Percentiles rank a stretch among this genome's conserved stretches.
phyloP scores from a whole-genome alignment of 2,329 filamentous ascomycete genomes.

The Phialocephala sp. region DNA sequence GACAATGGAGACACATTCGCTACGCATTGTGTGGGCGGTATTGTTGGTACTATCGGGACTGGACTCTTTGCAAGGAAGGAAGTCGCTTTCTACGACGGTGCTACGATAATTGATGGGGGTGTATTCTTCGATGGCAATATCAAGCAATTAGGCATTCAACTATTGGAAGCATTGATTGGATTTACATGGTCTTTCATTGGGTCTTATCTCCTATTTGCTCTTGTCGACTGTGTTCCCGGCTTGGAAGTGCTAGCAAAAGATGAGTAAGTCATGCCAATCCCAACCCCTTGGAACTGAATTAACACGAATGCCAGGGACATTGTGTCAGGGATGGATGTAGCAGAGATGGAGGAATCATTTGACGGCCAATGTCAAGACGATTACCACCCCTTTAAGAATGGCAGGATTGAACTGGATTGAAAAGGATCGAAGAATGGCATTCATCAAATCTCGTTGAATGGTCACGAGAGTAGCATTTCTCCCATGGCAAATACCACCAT shows the following conservation, averaged over 20 bases:
- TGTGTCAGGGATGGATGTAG: slow-evolving; percentile 53
- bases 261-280: slow-evolving; percentile 49
- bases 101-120: slow-evolving; percentile 54
- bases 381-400: slow-evolving; percentile 28
- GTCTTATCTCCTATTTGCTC: slow-evolving; percentile 54
- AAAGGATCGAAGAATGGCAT: not conserved
- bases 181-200: slow-evolving; percentile 57
- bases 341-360: slow-evolving; percentile 55
- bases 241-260: slow-evolving; percentile 57
- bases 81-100: slow-evolving; percentile 56
- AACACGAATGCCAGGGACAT: slow-evolving; percentile 44
- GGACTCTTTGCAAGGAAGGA: slow-evolving; percentile 57
- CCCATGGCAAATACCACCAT: not conserved
- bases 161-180: slow-evolving; percentile 56
- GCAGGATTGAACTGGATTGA: slow-evolving; percentile 20
- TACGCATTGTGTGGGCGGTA: slow-evolving; percentile 58
- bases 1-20: slow-evolving; percentile 62
- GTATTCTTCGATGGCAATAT: slow-evolving; percentile 59
- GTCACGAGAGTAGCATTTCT: not conserved
- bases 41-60: slow-evolving; percentile 56
- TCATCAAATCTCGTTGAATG: not conserved
- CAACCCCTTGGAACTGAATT: not conserved
- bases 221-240: slow-evolving; percentile 58
- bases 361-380: slow-evolving; percentile 31
- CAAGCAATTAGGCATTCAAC: slow-evolving; percentile 54